phyloP scores from a whole-genome alignment of 176 grass and related monocot species.

The Avena insularis region DNA sequence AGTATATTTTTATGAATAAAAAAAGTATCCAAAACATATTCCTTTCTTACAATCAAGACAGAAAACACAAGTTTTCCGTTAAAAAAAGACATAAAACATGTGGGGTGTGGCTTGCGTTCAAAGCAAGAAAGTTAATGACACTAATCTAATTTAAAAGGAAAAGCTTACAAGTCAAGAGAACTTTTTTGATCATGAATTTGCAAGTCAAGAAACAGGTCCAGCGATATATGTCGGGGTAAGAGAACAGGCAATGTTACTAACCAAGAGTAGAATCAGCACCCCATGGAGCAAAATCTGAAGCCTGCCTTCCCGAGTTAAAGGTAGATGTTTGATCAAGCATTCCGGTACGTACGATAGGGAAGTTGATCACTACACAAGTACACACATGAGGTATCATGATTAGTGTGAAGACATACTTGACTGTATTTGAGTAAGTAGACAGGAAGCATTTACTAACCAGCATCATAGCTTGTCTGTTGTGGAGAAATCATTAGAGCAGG shows the following conservation, averaged over 20 bases:
- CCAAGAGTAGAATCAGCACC: conserved; percentile 24
- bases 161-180: not conserved
- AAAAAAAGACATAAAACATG: not conserved
- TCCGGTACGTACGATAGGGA: not conserved
- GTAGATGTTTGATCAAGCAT: not conserved
- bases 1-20: not conserved
- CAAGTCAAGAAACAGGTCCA: conserved; percentile 20
- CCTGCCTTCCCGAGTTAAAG: not conserved
- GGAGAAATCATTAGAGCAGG: not conserved
- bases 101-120: not conserved
- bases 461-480: not conserved
- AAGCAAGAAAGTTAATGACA: conserved; percentile 8
- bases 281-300: conserved; percentile 23
- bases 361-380: conserved; percentile 29
- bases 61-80: not conserved
- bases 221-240: not conserved
- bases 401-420: conserved; percentile 13
- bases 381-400: conserved; percentile 21
- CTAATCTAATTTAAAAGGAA: not conserved
- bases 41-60: not conserved
- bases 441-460: conserved; percentile 29
- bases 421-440: conserved; percentile 15
- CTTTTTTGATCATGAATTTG: not conserved
- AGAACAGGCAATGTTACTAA: not conserved
- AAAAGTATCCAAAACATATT: conserved; percentile 4